Percentiles rank a stretch among this genome's conserved stretches.
phyloP scores from a whole-genome alignment of 1,284 basidiomycete species.

The Ustilago trichophora region DNA sequence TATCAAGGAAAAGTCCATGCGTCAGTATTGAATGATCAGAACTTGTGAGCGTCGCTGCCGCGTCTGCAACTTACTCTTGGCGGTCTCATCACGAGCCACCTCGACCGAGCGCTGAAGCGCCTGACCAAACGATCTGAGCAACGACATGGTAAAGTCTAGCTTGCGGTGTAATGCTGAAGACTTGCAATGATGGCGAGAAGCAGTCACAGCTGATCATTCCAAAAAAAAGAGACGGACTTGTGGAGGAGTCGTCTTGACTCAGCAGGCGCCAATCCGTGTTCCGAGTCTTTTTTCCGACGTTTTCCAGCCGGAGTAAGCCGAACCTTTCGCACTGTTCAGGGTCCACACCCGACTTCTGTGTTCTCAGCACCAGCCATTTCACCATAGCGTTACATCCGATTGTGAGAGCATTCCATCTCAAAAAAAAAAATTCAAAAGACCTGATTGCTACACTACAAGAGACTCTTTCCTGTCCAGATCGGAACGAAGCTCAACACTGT shows the following conservation, averaged over 20 bases:
- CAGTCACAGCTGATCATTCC: too few species aligned
- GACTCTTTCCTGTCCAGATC: slow-evolving; percentile 25
- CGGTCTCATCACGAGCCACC: slow-evolving; percentile 52
- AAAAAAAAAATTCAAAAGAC: too few species aligned
- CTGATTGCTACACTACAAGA: slow-evolving; percentile 2
- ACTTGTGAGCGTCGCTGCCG: too few species aligned
- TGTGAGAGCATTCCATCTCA: too few species aligned
- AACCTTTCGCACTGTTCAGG: slow-evolving; percentile 2
- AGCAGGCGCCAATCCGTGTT: too few species aligned
- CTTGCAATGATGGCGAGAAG: not conserved
- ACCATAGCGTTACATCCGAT: too few species aligned
- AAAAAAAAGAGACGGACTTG: too few species aligned
- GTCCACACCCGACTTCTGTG: slow-evolving; percentile 2
- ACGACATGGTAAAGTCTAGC: slow-evolving; percentile 39
- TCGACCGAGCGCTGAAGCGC: slow-evolving; percentile 59
- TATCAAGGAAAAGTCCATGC: not conserved
- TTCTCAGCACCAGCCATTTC: too few species aligned
- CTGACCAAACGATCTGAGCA: slow-evolving; percentile 37
- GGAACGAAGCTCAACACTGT: slow-evolving; percentile 32
- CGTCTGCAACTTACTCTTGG: slow-evolving; percentile 37
- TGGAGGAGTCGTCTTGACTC: slow-evolving; percentile 32
- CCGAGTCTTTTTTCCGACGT: too few species aligned
- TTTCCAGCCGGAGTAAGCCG: slow-evolving; percentile 5
- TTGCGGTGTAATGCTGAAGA: not conserved
- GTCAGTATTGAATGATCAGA: slow-evolving; percentile 2